Conservation (phyloP, 2,329 filamentous ascomycete species). For the Knoxdaviesia capensis region DNA sequence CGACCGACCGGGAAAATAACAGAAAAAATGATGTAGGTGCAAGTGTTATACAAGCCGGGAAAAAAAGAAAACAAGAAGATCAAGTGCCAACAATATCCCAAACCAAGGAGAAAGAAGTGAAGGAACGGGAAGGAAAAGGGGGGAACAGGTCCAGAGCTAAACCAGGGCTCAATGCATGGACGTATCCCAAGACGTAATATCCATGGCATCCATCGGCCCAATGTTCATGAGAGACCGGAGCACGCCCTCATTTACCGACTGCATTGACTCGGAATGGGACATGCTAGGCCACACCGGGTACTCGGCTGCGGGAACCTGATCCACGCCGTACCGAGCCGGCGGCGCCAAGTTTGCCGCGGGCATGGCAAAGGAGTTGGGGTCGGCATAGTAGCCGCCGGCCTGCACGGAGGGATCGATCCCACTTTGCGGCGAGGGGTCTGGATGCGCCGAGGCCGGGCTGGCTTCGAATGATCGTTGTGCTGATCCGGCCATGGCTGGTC, state of each 20-base stretch:
- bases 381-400: conserved; percentile 3
- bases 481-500: conserved; percentile 13
- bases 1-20: too few species aligned
- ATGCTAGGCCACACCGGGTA: too few species aligned
- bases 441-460: conserved; percentile 26
- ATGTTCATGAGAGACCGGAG: conserved; percentile 36
- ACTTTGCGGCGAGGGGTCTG: conserved; percentile 10
- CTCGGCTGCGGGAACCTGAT: too few species aligned
- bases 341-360: conserved; percentile 13
- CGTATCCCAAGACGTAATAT: conserved; percentile 27
- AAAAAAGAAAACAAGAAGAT: too few species aligned
- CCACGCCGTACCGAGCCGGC: too few species aligned
- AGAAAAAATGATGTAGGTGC: too few species aligned
- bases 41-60: too few species aligned
- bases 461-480: conserved; percentile 27
- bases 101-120: too few species aligned
- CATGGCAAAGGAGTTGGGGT: conserved; percentile 18
- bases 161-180: conserved; percentile 1
- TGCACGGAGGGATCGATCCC: background rate
- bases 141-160: too few species aligned
- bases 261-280: conserved; percentile 17
- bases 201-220: conserved; percentile 40
- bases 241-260: conserved; percentile 35
- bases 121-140: too few species aligned
- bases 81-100: too few species aligned